Evolutionary conservation across 1,284 basidiomycete species (phyloP), one percentile per base, ranked within the genome.

Genomic region (Trametes hirsuta): DNA sequence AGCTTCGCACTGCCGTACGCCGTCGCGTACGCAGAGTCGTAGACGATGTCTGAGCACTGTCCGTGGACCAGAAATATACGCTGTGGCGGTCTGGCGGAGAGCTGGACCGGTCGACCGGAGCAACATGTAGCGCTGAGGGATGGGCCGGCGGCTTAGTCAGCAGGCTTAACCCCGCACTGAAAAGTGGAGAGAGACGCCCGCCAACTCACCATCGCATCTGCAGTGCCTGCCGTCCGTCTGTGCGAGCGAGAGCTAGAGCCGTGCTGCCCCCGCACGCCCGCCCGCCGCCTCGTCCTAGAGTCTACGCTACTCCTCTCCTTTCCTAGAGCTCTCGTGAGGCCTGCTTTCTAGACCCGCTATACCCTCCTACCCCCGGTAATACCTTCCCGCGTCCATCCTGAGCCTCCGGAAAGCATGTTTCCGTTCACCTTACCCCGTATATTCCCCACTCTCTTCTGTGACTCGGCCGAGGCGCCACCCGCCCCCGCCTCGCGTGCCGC

Each of bases 1-100:
- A 91, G 90, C 70, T 99, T 99, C 81, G 80, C 90, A 48, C 82
- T 98, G 22, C 94, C 95, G 18, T 72, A 72, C 41, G 76, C 76
- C 54, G 85, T 86, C 9, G 87, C 84, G 2, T 83, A 55, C 41
- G 59, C 52, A 46, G 46, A 42, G 11, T 59, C 54, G 59, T 41
- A 46, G 41, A 3, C 18, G 37, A 18, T 21, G 24, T 39, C 36
- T 40, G 24, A 24, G 30, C 44, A 5, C 5, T 34, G 50, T 22
- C 40, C 30, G 37, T 44, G 22, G 48, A 18, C 14, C 21, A 37
- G 30, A 50, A 34, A 30, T 54, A 58, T 41, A 48, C 37, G 36
- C 6, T 24, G 34, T 39, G 21, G 21, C 42, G 45, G 47, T 46
- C 47, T 40, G 35, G 21, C 47, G 39, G 51, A n/a, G 37, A 14